These are phyloP conservation scores for Paraphoma chrysanthemicola DNA, from an alignment of 2,329 filamentous ascomycete genomes.

Conservation along the genomic window DNA sequence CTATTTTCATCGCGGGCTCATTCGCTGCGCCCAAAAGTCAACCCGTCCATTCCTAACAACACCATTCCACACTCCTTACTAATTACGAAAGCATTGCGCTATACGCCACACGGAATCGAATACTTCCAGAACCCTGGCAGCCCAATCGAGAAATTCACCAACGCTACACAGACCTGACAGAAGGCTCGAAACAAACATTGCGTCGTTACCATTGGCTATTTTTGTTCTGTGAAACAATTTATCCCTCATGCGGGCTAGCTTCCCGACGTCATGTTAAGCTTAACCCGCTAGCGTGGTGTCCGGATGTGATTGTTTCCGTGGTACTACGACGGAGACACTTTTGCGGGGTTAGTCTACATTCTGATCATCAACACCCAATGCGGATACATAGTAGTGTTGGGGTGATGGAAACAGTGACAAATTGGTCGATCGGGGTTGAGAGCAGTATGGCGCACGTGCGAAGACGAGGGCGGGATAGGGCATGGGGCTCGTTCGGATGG, in stretches of 20 bases:
- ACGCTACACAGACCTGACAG: neutral
- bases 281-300: conserved; percentile 1
- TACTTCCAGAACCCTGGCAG: neutral
- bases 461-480: neutral
- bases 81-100: neutral
- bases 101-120: neutral
- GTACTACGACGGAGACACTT: neutral
- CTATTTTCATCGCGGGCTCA: neutral
- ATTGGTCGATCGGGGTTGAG: neutral
- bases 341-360: conserved; percentile 2
- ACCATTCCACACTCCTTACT: neutral
- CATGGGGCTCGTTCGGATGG: neutral
- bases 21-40: neutral
- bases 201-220: neutral
- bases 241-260: neutral
- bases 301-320: conserved; percentile 1
- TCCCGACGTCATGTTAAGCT: conserved; percentile 6
- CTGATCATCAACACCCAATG: neutral
- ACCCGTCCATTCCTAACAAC: neutral
- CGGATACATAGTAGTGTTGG: neutral
- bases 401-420: neutral
- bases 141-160: neutral
- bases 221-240: neutral
- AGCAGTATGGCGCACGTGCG: neutral
- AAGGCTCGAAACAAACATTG: neutral